These are phyloP conservation scores for Yarrowia bubula DNA, from an alignment of 805 yeast species.

Conservation along the genomic window DNA sequence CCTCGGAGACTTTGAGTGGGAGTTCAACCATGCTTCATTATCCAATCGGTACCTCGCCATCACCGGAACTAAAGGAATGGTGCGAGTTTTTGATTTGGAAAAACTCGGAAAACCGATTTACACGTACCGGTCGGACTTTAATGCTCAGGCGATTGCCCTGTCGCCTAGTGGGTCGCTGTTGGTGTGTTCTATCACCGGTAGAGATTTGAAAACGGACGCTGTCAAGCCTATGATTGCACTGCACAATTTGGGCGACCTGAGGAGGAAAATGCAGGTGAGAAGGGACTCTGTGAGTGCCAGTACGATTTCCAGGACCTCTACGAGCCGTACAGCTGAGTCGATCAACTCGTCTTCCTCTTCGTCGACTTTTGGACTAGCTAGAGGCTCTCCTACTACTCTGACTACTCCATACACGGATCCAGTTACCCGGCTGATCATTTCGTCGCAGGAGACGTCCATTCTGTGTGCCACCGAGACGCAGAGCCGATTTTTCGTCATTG, in stretches of 20 bases:
- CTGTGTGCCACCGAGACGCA: slow-evolving; percentile 77
- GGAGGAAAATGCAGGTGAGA: slow-evolving; percentile 4
- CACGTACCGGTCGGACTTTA: slow-evolving; percentile 66
- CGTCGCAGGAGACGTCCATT: slow-evolving; percentile 65
- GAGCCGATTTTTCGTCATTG: slow-evolving; percentile 72
- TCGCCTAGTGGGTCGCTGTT: slow-evolving; percentile 62
- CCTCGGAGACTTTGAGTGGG: slow-evolving; percentile 32
- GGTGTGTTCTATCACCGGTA: slow-evolving; percentile 81
- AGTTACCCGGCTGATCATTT: slow-evolving; percentile 68
- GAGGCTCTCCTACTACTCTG: slow-evolving; percentile 58
- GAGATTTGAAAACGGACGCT: slow-evolving; percentile 62
- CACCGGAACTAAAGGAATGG: slow-evolving; percentile 68
- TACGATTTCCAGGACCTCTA: neutral
- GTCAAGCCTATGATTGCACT: slow-evolving; percentile 60
- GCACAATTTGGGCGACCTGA: slow-evolving; percentile 41
- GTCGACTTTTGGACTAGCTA: slow-evolving; percentile 31
- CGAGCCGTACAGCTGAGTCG: neutral
- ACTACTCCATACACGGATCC: slow-evolving; percentile 88
- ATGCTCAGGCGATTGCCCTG: slow-evolving; percentile 74
- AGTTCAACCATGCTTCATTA: slow-evolving; percentile 41
- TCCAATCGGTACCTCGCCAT: slow-evolving; percentile 61
- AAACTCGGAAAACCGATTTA: slow-evolving; percentile 62
- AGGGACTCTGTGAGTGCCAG: neutral
- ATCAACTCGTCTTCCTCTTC: neutral
- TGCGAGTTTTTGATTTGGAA: slow-evolving; percentile 61